Conservation (phyloP, 805 yeast genomes). For the Pichia californica region DNA sequence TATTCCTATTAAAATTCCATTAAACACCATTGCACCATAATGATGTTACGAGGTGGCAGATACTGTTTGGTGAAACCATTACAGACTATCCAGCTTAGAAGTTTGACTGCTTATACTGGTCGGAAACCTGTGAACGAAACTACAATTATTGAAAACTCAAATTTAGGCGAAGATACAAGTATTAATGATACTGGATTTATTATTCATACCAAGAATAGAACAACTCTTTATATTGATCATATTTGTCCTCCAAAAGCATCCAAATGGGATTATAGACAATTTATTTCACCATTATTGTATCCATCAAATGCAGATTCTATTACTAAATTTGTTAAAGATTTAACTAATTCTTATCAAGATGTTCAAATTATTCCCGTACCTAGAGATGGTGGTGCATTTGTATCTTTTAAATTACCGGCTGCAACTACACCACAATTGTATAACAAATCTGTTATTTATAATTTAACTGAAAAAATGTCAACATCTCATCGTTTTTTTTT, state of each 20-base stretch:
- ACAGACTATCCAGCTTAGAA: neutral
- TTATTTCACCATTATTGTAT: slow-evolving; percentile 34
- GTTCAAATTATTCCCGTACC: slow-evolving; percentile 60
- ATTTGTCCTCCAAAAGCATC: slow-evolving; percentile 37
- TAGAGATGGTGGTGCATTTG: slow-evolving; percentile 94
- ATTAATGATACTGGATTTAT: slow-evolving; percentile 55
- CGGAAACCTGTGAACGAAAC: slow-evolving; percentile 23
- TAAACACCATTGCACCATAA: too few relatives aligned
- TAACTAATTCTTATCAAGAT: slow-evolving; percentile 32
- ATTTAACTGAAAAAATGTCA: slow-evolving; percentile 9
- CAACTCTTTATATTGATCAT: slow-evolving; percentile 52
- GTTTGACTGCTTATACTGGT: neutral
- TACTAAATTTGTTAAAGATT: slow-evolving; percentile 20
- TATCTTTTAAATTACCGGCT: slow-evolving; percentile 60
- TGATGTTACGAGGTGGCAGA: too few relatives aligned
- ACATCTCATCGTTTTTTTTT: slow-evolving; percentile 30
- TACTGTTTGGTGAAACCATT: too few relatives aligned
- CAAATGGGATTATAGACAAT: slow-evolving; percentile 41
- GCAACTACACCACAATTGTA: slow-evolving; percentile 20
- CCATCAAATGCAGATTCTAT: slow-evolving; percentile 35
- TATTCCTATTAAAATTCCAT: too few relatives aligned
- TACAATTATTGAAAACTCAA: slow-evolving; percentile 31
- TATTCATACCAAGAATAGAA: slow-evolving; percentile 40
- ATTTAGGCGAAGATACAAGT: slow-evolving; percentile 48
- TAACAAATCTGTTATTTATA: slow-evolving; percentile 15